Conservation (phyloP, 2,329 filamentous ascomycete species). For the Aspergillus quadrilineatus region DNA sequence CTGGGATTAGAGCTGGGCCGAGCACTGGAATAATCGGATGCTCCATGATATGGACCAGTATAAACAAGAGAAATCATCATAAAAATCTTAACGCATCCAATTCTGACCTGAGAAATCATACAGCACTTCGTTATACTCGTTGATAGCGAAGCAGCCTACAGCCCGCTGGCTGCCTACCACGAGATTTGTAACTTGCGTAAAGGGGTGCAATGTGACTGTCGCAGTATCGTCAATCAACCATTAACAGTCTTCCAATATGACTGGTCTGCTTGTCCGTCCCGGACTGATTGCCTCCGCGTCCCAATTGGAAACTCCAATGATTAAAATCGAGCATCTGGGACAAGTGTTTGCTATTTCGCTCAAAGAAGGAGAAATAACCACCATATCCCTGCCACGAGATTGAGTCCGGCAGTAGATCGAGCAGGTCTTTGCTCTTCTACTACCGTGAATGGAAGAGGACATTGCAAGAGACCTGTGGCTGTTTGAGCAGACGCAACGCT, state of each 20-base stretch:
- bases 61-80: too few species aligned
- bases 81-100: neutral
- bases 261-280: neutral
- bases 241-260: neutral
- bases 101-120: neutral
- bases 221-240: neutral
- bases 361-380: neutral
- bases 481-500: neutral
- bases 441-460: neutral
- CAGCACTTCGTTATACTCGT: neutral
- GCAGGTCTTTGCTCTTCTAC: neutral
- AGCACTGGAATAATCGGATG: too few species aligned
- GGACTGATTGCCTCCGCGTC: neutral
- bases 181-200: neutral
- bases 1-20: too few species aligned
- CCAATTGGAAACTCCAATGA: neutral
- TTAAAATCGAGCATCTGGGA: neutral
- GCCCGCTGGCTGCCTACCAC: neutral
- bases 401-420: neutral
- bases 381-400: neutral
- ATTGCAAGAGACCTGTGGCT: neutral
- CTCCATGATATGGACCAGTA: too few species aligned
- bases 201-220: neutral
- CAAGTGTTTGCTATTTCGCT: neutral
- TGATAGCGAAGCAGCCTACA: neutral